Conservation (phyloP, 371 early-diverging fungal species). For the Apophysomyces variabilis region DNA sequence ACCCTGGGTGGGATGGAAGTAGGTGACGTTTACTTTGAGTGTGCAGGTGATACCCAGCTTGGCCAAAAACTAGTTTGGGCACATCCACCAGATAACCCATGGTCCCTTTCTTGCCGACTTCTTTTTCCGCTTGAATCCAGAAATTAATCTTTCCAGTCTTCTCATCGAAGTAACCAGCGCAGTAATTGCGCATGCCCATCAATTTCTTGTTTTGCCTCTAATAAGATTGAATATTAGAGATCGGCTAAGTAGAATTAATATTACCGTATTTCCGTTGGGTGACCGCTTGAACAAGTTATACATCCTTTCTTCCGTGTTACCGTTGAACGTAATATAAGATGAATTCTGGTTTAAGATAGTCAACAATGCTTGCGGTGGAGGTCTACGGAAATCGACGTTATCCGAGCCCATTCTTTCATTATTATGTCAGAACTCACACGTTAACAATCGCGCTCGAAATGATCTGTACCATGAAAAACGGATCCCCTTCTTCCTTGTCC, state of each 20-base stretch:
- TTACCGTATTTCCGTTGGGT: slow-evolving; percentile 46
- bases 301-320: slow-evolving; percentile 46
- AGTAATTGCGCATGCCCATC: slow-evolving; percentile 37
- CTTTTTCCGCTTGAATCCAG: slow-evolving; percentile 44
- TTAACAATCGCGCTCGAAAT: slow-evolving; percentile 83
- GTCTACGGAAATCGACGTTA: slow-evolving; percentile 18
- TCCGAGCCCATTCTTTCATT: not conserved
- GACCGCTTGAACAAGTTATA: slow-evolving; percentile 42
- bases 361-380: slow-evolving; percentile 48
- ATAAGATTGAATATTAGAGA: not conserved
- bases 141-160: slow-evolving; percentile 35
- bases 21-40: slow-evolving; percentile 1
- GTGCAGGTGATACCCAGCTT: slow-evolving; percentile 20
- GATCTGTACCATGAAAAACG: slow-evolving; percentile 75
- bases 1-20: not conserved
- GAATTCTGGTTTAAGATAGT: slow-evolving; percentile 45
- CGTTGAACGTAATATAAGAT: slow-evolving; percentile 35
- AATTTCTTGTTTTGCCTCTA: slow-evolving; percentile 30
- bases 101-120: slow-evolving; percentile 38
- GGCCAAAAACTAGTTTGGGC: slow-evolving; percentile 41
- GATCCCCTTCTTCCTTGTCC: slow-evolving; percentile 61
- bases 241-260: not conserved
- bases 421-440: slow-evolving; percentile 20
- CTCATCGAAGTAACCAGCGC: slow-evolving; percentile 40
- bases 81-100: slow-evolving; percentile 42